Percentiles rank a stretch among this genome's conserved stretches.
Evolutionary conservation across 768 basidiomycete genomes (phyloP).

Genomic region (Tricholoma sp.): DNA sequence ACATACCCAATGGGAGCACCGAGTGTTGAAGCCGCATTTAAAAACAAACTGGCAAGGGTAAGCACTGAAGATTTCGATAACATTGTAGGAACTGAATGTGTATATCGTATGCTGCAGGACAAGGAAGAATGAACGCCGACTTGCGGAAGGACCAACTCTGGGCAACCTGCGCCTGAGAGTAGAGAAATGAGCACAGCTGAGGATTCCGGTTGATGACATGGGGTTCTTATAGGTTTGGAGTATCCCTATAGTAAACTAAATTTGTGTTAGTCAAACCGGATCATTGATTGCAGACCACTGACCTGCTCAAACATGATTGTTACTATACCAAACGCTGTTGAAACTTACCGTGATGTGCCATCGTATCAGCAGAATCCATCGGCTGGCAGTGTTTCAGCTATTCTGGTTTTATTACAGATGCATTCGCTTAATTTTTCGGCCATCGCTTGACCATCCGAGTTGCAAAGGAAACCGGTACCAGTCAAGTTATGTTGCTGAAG

Average conservation of each 20-base stretch:
- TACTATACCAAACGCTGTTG: background rate
- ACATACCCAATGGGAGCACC: conserved; percentile 36
- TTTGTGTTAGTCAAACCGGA: background rate
- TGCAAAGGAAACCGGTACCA: too few species aligned
- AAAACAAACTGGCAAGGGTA: conserved; percentile 33
- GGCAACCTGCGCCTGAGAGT: conserved; percentile 43
- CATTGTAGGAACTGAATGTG: conserved; percentile 34
- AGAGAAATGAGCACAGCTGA: conserved; percentile 41
- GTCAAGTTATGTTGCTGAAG: too few species aligned
- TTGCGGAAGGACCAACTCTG: conserved; percentile 38
- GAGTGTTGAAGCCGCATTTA: conserved; percentile 30
- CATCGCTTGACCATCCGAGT: too few species aligned
- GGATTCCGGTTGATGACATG: conserved; percentile 18
- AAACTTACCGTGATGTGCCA: background rate
- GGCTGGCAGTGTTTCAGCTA: too few species aligned
- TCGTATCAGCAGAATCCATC: too few species aligned
- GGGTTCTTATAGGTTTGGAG: conserved; percentile 27
- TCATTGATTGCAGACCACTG: background rate
- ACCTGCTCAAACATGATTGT: background rate
- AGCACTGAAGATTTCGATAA: conserved; percentile 32
- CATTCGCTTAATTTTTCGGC: too few species aligned
- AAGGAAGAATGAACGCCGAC: conserved; percentile 27
- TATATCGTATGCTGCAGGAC: conserved; percentile 17
- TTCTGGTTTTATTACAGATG: too few species aligned
- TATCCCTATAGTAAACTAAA: background rate